A percentile compares a stretch with the other conserved stretches of the same genome.
Evolutionary conservation across 2,329 filamentous ascomycete genomes (phyloP).

Genomic region (Neophaeococcomyces mojaviensis): DNA sequence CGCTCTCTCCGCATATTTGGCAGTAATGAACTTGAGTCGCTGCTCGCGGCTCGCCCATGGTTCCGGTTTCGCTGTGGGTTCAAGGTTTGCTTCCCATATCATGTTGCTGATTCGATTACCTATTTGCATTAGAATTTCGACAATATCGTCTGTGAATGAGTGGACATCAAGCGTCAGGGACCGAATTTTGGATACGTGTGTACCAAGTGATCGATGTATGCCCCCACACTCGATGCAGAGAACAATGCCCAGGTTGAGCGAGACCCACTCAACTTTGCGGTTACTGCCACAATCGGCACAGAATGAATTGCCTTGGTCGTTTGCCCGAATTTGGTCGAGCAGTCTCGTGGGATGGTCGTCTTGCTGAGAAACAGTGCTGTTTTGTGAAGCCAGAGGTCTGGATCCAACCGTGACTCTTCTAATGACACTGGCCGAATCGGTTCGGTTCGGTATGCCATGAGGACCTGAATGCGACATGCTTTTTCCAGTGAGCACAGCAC

Average conservation of each 20-base stretch:
- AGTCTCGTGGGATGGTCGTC: conserved; percentile 81
- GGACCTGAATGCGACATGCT: conserved; percentile 58
- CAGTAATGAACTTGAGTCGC: conserved; percentile 86
- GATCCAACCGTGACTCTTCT: conserved; percentile 88
- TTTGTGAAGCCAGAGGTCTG: conserved; percentile 63
- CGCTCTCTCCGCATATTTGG: conserved; percentile 80
- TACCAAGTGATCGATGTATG: conserved; percentile 91
- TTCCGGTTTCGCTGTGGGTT: conserved; percentile 63
- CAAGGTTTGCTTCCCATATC: conserved; percentile 86
- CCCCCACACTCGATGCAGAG: conserved; percentile 97
- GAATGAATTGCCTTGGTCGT: conserved; percentile 84
- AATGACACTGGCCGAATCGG: conserved; percentile 53
- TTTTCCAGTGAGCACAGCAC: conserved; percentile 87
- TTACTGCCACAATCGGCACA: conserved; percentile 92
- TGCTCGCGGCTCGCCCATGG: conserved; percentile 79
- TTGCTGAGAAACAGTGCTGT: conserved; percentile 59
- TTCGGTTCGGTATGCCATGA: conserved; percentile 38
- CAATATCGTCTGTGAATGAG: conserved; percentile 93
- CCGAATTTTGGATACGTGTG: conserved; percentile 94
- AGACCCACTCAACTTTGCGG: conserved; percentile 96
- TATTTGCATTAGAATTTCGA: conserved; percentile 83
- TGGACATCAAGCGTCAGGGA: conserved; percentile 92
- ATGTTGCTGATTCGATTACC: conserved; percentile 94
- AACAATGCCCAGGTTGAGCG: conserved; percentile 92
- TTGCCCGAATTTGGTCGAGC: conserved; percentile 77